phyloP scores from a whole-genome alignment of 306 rosid species.

The Trifolium subterraneum region DNA sequence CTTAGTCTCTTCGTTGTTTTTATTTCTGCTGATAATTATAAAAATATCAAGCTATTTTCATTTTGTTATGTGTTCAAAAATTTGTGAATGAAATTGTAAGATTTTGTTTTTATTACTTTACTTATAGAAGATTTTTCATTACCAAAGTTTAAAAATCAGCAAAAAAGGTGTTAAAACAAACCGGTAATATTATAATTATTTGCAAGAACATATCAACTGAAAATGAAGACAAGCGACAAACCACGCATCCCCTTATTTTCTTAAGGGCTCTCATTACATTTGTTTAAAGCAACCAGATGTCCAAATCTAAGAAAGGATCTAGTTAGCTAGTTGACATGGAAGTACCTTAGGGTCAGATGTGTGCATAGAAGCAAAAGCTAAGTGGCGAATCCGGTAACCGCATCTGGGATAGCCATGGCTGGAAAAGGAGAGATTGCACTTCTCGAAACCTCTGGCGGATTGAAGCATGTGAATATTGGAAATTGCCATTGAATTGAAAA shows the following conservation, averaged over 20 bases:
- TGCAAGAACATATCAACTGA: background rate
- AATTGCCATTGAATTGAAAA: constrained; percentile 45
- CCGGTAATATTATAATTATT: background rate
- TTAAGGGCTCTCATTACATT: background rate
- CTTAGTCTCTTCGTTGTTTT: background rate
- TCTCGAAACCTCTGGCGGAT: constrained; percentile 28
- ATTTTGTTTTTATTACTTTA: background rate
- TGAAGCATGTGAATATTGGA: constrained; percentile 51
- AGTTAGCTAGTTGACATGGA: background rate
- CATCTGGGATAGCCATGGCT: constrained; percentile 10
- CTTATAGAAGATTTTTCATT: background rate
- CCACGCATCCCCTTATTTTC: background rate
- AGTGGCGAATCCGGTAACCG: background rate
- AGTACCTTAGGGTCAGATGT: constrained; percentile 51
- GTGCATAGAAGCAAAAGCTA: constrained; percentile 47
- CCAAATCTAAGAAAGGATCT: constrained; percentile 7
- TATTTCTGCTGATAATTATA: background rate
- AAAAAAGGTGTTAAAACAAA: background rate
- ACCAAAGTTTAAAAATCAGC: background rate
- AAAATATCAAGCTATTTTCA: background rate
- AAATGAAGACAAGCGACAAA: constrained; percentile 1
- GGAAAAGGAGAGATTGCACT: constrained; percentile 38
- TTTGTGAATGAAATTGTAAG: background rate
- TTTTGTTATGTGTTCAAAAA: background rate
- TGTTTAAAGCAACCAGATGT: constrained; percentile 25